phyloP scores from a whole-genome alignment of 2,329 filamentous ascomycete genomes.

The Diaporthe sp. region DNA sequence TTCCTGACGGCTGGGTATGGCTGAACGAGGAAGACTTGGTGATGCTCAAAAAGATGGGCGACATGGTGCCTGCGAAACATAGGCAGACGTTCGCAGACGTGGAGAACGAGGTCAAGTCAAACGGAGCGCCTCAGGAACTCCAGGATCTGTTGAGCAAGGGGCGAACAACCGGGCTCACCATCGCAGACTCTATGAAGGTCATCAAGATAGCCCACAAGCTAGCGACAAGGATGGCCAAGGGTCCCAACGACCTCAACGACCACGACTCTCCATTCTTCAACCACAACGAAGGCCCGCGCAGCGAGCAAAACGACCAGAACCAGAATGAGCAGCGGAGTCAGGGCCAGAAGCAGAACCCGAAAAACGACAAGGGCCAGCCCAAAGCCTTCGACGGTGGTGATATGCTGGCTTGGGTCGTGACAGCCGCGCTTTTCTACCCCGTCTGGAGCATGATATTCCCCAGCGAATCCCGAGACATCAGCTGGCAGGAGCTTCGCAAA shows the following conservation, averaged over 20 bases:
- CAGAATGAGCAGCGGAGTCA: slow-evolving; percentile 40
- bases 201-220: slow-evolving; percentile 69
- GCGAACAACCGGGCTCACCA: slow-evolving; percentile 62
- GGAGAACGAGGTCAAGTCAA: slow-evolving; percentile 72
- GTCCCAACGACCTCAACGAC: slow-evolving; percentile 43
- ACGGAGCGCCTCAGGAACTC: slow-evolving; percentile 79
- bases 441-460: slow-evolving; percentile 59
- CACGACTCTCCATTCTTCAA: slow-evolving; percentile 45
- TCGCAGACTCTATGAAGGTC: slow-evolving; percentile 70
- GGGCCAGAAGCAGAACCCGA: slow-evolving; percentile 45
- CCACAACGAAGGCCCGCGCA: slow-evolving; percentile 46
- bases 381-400: slow-evolving; percentile 55
- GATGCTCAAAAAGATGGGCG: slow-evolving; percentile 71
- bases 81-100: slow-evolving; percentile 70
- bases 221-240: slow-evolving; percentile 57
- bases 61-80: slow-evolving; percentile 74
- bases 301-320: slow-evolving; percentile 41
- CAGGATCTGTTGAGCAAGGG: slow-evolving; percentile 70
- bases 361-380: slow-evolving; percentile 40
- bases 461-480: slow-evolving; percentile 78
- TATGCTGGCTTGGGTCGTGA: slow-evolving; percentile 64
- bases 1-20: slow-evolving; percentile 63
- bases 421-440: slow-evolving; percentile 60
- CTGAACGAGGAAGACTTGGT: slow-evolving; percentile 62
- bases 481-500: slow-evolving; percentile 95